Conservation (phyloP, 345 rosid genomes). For the Eucalyptus cladocalyx region DNA sequence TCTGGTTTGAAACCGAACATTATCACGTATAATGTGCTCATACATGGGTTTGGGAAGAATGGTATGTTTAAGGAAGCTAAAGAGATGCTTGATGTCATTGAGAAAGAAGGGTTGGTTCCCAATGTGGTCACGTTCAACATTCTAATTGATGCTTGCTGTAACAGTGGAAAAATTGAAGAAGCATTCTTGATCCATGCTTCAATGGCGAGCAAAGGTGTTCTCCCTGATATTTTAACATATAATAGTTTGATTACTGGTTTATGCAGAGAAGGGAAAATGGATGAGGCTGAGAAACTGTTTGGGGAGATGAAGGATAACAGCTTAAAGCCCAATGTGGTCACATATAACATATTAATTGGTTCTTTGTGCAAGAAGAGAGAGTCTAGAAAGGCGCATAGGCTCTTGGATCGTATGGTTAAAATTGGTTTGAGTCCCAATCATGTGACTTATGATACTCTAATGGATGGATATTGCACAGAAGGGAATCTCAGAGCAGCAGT, state of each 20-base stretch:
- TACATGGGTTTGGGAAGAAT: conserved; percentile 66
- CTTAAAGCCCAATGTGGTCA: conserved; percentile 38
- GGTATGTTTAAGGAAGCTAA: conserved; percentile 45
- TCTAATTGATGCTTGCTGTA: conserved; percentile 61
- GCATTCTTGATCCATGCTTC: conserved; percentile 32
- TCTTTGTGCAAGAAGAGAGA: conserved; percentile 52
- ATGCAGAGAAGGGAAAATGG: conserved; percentile 31
- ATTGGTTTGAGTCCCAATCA: conserved; percentile 53
- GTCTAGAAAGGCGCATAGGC: conserved; percentile 39
- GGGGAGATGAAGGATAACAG: conserved; percentile 28
- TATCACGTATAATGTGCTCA: conserved; percentile 53
- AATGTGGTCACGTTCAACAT: conserved; percentile 46
- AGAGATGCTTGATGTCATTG: conserved; percentile 26
- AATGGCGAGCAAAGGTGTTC: conserved; percentile 40
- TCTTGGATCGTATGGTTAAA: conserved; percentile 39
- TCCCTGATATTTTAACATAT: conserved; percentile 41
- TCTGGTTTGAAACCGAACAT: conserved; percentile 38
- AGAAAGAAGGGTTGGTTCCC: conserved; percentile 25
- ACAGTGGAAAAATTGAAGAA: conserved; percentile 36
- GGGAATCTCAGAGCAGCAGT: conserved; percentile 61
- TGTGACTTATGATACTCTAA: conserved; percentile 54
- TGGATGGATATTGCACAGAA: conserved; percentile 62
- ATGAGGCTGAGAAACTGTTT: conserved; percentile 21
- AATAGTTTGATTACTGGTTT: conserved; percentile 70
- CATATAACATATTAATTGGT: conserved; percentile 55